A percentile compares a stretch with the other conserved stretches of the same genome.
Conservation (phyloP, 2,329 filamentous ascomycete species). For the Xylariaceae sp. region DNA sequence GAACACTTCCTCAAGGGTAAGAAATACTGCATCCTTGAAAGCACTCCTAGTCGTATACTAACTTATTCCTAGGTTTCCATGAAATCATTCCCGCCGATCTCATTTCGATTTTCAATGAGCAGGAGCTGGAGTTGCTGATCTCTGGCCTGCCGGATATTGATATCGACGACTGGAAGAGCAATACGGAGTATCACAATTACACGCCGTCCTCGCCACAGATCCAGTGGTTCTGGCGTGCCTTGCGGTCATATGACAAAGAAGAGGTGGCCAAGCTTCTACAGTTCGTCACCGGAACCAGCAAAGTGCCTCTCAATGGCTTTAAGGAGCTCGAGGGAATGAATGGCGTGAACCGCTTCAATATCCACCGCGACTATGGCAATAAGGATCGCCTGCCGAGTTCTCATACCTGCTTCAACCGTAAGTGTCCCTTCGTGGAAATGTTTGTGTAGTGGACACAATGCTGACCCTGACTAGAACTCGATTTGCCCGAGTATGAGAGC, state of each 20-base stretch:
- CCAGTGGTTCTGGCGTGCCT: slow-evolving; percentile 98
- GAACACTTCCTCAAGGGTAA: slow-evolving; percentile 83
- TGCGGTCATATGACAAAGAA: slow-evolving; percentile 97
- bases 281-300: slow-evolving; percentile 97
- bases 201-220: slow-evolving; percentile 91
- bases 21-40: slow-evolving; percentile 18
- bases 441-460: slow-evolving; percentile 8
- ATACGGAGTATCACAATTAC: slow-evolving; percentile 98
- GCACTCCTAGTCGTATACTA: slow-evolving; percentile 24
- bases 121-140: slow-evolving; percentile 93
- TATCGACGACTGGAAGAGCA: slow-evolving; percentile 98
- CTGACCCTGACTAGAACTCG: slow-evolving; percentile 68
- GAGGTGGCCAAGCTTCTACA: slow-evolving; percentile 95
- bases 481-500: slow-evolving; percentile 95
- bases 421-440: slow-evolving; percentile 41
- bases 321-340: slow-evolving; percentile 99
- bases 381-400: slow-evolving; percentile 94
- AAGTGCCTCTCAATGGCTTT: slow-evolving; percentile 97
- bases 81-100: slow-evolving; percentile 94
- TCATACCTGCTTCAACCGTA: slow-evolving; percentile 99
- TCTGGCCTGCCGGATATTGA: slow-evolving; percentile 97
- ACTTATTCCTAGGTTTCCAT: slow-evolving; percentile 68
- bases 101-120: slow-evolving; percentile 96
- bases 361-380: slow-evolving; percentile 94
- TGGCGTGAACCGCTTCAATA: slow-evolving; percentile 95